These are phyloP conservation scores for Colletotrichum viniferum DNA, from an alignment of 2,329 filamentous ascomycete species.

Conservation along the genomic window DNA sequence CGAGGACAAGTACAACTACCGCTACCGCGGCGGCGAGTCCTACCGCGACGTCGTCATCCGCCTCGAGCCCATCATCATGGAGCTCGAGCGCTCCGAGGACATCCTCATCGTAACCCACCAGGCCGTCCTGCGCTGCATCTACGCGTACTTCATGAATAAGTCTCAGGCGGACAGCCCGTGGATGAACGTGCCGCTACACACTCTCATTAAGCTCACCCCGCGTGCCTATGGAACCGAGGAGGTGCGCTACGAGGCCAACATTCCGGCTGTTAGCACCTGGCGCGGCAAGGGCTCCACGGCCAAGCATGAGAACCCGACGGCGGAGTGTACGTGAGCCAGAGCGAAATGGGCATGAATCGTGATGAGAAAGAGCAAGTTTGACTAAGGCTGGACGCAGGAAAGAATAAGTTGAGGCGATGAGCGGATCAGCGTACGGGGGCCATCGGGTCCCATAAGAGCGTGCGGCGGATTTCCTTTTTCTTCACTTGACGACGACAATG, in stretches of 20 bases:
- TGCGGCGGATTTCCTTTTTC: not conserved
- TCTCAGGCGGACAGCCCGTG: slow-evolving; percentile 91
- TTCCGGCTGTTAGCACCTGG: slow-evolving; percentile 96
- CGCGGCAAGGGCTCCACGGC: slow-evolving; percentile 91
- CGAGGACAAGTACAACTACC: slow-evolving; percentile 99
- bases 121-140: slow-evolving; percentile 94
- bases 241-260: slow-evolving; percentile 85
- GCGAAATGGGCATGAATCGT: not conserved
- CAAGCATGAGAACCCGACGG: slow-evolving; percentile 74
- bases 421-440: not conserved
- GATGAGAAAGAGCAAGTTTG: not conserved
- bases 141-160: slow-evolving; percentile 98
- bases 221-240: slow-evolving; percentile 93
- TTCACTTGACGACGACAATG: slow-evolving; percentile 4
- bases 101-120: slow-evolving; percentile 98
- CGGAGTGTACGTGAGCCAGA: slow-evolving; percentile 28
- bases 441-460: not conserved
- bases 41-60: slow-evolving; percentile 97
- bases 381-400: not conserved
- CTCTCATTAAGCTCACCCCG: slow-evolving; percentile 93
- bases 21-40: slow-evolving; percentile 94
- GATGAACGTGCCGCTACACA: slow-evolving; percentile 98
- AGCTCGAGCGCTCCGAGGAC: slow-evolving; percentile 93
- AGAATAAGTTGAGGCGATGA: not conserved
- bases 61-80: slow-evolving; percentile 99